Evolutionary conservation across 163 green algal species (phyloP), one percentile per base, ranked within the genome.

Genomic region (Dunaliella salina): DNA sequence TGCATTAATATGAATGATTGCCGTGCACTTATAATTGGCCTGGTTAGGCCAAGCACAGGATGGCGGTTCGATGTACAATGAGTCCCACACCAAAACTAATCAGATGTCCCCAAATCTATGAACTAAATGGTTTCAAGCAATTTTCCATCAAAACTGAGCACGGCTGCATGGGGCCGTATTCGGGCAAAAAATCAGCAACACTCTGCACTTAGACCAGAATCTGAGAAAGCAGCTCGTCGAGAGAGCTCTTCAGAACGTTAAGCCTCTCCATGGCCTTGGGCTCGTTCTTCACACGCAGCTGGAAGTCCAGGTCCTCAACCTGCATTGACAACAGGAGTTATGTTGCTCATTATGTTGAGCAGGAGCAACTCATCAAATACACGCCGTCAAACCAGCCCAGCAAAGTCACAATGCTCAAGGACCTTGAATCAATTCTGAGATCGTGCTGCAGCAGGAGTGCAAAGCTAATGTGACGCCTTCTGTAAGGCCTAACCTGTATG

Each of bases 221-320:
- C 40, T 40, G 81, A 40, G 89, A 82, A 29, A 94, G 83, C 33
- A 94, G 91, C 22, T 46, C 86, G 88, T 96, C 92, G 86, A 98
- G 91, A 30, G 88, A 87, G 25, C 87, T 67, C 89, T 96, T 91
- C 84, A 89, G 86, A 3, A 86, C 80, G 18, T 83, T 85, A 75
- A 97, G 92, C 72, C 92, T 91, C 25, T 87, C 84, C 45, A 88
- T 18, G 34, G 95, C 91, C 22, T 90, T 85, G 32, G 88, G 84
- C 85, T 93, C 81, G 90, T 97, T 89, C 94, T 98, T 98, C 87
- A 93, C 91, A 80, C 94, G 91, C 87, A 98, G 90, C 63, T 92
- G 86, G 81, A 94, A 95, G 92, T 98, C 95, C 71, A 97, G 90
- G 33, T 93, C 90, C 87, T 96, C 93, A 83, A 95, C 91, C 92